Conservation (phyloP, 2,329 filamentous ascomycete species). For the Neofusicoccum ribis region DNA sequence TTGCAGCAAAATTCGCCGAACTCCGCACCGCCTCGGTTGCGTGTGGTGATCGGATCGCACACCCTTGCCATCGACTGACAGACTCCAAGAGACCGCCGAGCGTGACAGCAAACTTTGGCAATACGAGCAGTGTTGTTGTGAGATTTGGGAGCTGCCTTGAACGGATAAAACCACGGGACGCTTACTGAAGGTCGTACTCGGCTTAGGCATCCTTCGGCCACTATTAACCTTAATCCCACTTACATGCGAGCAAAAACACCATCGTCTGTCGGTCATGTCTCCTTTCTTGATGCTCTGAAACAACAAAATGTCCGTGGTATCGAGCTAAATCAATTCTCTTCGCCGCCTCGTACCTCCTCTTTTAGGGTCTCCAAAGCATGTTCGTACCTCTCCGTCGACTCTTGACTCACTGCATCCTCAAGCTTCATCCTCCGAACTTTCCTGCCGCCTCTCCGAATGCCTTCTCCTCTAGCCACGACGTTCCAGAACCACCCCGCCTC, state of each 20-base stretch:
- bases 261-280: background rate
- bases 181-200: background rate
- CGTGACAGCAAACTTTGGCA: background rate
- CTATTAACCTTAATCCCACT: background rate
- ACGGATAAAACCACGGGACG: background rate
- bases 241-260: background rate
- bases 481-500: slow-evolving; percentile 94
- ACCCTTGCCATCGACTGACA: background rate
- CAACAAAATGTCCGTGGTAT: background rate
- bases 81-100: background rate
- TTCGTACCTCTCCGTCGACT: slow-evolving; percentile 46
- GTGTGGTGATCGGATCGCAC: background rate
- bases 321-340: background rate
- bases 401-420: slow-evolving; percentile 42
- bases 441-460: slow-evolving; percentile 48
- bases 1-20: background rate
- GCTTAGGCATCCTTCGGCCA: background rate
- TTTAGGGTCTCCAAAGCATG: slow-evolving; percentile 63
- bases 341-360: slow-evolving; percentile 54
- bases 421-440: slow-evolving; percentile 49
- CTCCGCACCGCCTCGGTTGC: background rate
- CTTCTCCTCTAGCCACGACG: slow-evolving; percentile 65
- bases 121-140: background rate
- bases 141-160: background rate
- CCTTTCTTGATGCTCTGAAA: background rate